These are phyloP conservation scores for Xylariaceae sp. DNA, from an alignment of 2,329 filamentous ascomycete species.

Conservation along the genomic window DNA sequence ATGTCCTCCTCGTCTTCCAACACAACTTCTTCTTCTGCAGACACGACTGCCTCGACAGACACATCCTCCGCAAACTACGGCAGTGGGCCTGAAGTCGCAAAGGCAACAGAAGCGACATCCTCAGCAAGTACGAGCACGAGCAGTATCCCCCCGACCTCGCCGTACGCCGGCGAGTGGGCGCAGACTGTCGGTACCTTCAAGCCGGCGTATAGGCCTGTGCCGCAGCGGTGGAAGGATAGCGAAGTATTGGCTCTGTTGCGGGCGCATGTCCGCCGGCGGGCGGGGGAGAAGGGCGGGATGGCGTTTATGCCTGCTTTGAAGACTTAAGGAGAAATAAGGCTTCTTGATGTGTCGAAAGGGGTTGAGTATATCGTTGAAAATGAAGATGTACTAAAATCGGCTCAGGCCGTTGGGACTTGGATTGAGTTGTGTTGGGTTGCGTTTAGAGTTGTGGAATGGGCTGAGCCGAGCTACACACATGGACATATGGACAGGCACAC, in stretches of 20 bases:
- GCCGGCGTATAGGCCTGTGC: slow-evolving; percentile 88
- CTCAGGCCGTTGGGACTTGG: no score
- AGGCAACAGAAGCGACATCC: slow-evolving; percentile 22
- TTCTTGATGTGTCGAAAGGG: no score
- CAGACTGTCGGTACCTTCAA: slow-evolving; percentile 94
- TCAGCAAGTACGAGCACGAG: slow-evolving; percentile 23
- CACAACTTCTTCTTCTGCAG: slow-evolving; percentile 19
- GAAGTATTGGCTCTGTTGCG: slow-evolving; percentile 74
- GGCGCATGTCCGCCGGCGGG: slow-evolving; percentile 70
- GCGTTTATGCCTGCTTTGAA: slow-evolving; percentile 53
- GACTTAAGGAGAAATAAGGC: no score
- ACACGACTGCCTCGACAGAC: slow-evolving; percentile 20
- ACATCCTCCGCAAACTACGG: slow-evolving; percentile 45
- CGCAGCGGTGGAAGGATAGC: slow-evolving; percentile 76
- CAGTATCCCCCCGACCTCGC: slow-evolving; percentile 19
- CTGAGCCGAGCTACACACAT: no score
- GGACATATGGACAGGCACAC: no score
- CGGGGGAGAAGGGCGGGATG: slow-evolving; percentile 50
- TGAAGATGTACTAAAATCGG: no score
- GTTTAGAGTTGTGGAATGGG: no score
- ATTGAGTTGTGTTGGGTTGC: no score
- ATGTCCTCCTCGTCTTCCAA: slow-evolving; percentile 9
- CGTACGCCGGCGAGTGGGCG: slow-evolving; percentile 77
- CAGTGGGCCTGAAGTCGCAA: slow-evolving; percentile 16
- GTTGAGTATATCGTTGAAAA: no score